Evolutionary conservation across 2,329 filamentous ascomycete genomes (phyloP), one percentile per base, ranked within the genome.

Genomic region (Chrysosporium queenslandicum): DNA sequence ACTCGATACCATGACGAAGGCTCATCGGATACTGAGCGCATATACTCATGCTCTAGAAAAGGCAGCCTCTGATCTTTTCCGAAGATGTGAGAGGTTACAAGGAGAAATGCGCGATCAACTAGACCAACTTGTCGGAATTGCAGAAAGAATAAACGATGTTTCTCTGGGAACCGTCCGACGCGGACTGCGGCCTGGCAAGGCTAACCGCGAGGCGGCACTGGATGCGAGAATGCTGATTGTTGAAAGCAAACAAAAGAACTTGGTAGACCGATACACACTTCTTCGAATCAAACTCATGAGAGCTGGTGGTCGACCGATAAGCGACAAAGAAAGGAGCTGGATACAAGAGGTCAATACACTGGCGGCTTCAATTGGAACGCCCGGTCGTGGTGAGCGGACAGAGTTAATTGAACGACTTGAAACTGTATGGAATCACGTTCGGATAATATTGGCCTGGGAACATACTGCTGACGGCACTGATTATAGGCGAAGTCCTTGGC

Each of bases 41-140:
- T 71, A 76, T 57, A 76, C 74, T 4, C 66, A 71, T 50, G 61
- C 66, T 11, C 63, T 76, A 4, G 71, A 74, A 50, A 62, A 67
- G 53, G 74, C 74, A 8, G 74, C 72, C 9, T 72, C 74, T 2
- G 74, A 76, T 56, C 63, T 77, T n/a, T 76, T 76, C 63, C 71
- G 73, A 32, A 70, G 74, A n/a, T 76, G 74, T 55, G 72, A 76
- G 50, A 64, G 72, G 16, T 57, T 77, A 40, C 67, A 68, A 53
- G 68, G 69, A 12, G 74, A 76, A 58, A 68, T 77, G 59, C 62
- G 64, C 11, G 71, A 74, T 41, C 74, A 76, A 57, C 59, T 76
- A 25, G 67, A 66, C 48, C 69, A 71, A 34, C 64, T 74, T 23
- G 64, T 66, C 1, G 71, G 73, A 53, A 64, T 74, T 14, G 71